Conservation (phyloP, 352 stramenopile genomes). For the Phytopythium montanum region DNA sequence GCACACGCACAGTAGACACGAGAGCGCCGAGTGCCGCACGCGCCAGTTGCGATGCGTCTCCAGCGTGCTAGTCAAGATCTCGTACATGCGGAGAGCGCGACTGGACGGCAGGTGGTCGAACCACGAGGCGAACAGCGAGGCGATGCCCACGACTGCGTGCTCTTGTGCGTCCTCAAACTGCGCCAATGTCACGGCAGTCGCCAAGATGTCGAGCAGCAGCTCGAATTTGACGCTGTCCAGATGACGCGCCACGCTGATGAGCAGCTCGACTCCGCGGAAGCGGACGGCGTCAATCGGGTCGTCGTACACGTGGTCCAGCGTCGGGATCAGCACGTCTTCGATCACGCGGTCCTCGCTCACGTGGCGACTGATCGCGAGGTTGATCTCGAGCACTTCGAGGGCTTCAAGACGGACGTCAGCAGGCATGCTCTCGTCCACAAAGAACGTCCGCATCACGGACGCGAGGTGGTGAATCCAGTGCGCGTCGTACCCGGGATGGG, state of each 20-base stretch:
- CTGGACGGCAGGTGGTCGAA: conserved; percentile 77
- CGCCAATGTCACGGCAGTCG: conserved; percentile 62
- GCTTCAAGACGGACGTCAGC: conserved; percentile 57
- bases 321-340: conserved; percentile 79
- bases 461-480: conserved; percentile 66
- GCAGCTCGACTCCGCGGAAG: conserved; percentile 46
- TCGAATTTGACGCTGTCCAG: conserved; percentile 85
- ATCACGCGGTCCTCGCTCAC: conserved; percentile 84
- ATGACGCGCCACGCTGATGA: conserved; percentile 65
- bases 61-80: conserved; percentile 59
- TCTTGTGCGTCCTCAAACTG: conserved; percentile 65
- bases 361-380: conserved; percentile 70
- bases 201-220: conserved; percentile 70
- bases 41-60: conserved; percentile 62
- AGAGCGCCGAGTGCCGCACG: conserved; percentile 58
- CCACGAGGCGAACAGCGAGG: conserved; percentile 70
- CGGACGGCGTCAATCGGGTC: conserved; percentile 62
- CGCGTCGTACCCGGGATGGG: conserved; percentile 61
- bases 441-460: conserved; percentile 59
- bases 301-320: conserved; percentile 63
- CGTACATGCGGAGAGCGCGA: conserved; percentile 76
- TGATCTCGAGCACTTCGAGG: conserved; percentile 65
- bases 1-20: conserved; percentile 68
- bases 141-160: conserved; percentile 49
- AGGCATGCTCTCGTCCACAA: conserved; percentile 35